phyloP scores from a whole-genome alignment of 2,329 filamentous ascomycete genomes.

The Xylaria sp. region DNA sequence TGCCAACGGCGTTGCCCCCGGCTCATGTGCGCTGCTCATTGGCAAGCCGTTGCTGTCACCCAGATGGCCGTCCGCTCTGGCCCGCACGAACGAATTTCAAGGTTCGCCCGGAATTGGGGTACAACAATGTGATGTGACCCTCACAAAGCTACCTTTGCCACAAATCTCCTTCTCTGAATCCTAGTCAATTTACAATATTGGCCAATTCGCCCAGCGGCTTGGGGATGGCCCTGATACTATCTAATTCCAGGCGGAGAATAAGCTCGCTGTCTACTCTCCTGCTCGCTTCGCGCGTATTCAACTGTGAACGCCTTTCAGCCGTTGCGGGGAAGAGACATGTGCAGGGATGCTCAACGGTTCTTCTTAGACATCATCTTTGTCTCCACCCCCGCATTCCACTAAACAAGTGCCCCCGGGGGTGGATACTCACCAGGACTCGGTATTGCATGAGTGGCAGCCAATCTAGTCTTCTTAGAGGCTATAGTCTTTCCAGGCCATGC shows the following conservation, averaged over 20 bases:
- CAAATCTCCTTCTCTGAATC: conserved; percentile 6
- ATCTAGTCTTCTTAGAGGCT: conserved; percentile 29
- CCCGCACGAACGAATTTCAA: conserved; percentile 13
- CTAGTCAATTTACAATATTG: conserved; percentile 19
- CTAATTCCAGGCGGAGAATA: background rate
- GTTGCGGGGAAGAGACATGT: conserved; percentile 43
- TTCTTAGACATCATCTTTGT: conserved; percentile 39
- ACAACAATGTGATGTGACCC: conserved; percentile 26
- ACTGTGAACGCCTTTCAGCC: conserved; percentile 10
- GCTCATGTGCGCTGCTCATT: conserved; percentile 6
- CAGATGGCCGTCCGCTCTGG: background rate
- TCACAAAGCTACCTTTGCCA: conserved; percentile 7
- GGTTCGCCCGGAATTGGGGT: conserved; percentile 12
- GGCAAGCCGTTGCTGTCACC: background rate
- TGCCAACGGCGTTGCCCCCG: conserved; percentile 1
- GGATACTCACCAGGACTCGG: conserved; percentile 6
- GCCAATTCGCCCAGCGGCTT: background rate
- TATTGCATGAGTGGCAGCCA: conserved; percentile 36
- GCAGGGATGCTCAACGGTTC: conserved; percentile 34
- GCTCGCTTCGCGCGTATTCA: background rate
- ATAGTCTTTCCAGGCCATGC: conserved; percentile 16
- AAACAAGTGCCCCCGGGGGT: conserved; percentile 17
- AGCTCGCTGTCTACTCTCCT: background rate
- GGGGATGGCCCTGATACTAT: background rate
- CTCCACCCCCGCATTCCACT: conserved; percentile 48